phyloP scores from a whole-genome alignment of 257 asterid genomes.

The Plantago major region DNA sequence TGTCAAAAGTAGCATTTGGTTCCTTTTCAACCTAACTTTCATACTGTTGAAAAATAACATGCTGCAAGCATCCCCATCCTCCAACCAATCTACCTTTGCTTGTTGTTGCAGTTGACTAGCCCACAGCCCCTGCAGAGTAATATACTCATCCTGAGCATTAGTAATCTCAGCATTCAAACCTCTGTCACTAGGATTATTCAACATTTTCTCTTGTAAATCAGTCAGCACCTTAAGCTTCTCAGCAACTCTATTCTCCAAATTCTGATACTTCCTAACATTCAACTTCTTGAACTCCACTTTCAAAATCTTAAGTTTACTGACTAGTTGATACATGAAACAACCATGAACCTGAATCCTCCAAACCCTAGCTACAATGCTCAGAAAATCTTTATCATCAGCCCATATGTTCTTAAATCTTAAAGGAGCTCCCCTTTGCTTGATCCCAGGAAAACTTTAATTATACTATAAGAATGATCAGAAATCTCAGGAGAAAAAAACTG shows the following conservation, averaged over 20 bases:
- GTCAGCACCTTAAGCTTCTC: background rate
- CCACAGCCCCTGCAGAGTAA: too few relatives aligned
- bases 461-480: too few relatives aligned
- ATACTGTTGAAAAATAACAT: too few relatives aligned
- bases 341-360: background rate
- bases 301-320: too few relatives aligned
- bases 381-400: too few relatives aligned
- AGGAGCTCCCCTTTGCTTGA: too few relatives aligned
- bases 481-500: too few relatives aligned
- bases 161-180: too few relatives aligned
- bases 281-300: background rate
- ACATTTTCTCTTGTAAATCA: too few relatives aligned
- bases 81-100: background rate
- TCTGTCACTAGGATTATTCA: background rate
- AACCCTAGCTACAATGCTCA: background rate
- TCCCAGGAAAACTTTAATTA: too few relatives aligned
- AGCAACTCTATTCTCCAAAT: background rate
- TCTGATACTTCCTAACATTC: background rate
- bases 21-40: background rate
- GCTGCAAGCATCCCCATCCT: too few relatives aligned
- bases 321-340: background rate
- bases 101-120: background rate
- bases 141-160: background rate
- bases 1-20: background rate
- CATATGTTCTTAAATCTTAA: too few relatives aligned